Base-by-base conservation (phyloP, 2,329 filamentous ascomycete genomes). In the Fusarium ambrosium region DNA sequence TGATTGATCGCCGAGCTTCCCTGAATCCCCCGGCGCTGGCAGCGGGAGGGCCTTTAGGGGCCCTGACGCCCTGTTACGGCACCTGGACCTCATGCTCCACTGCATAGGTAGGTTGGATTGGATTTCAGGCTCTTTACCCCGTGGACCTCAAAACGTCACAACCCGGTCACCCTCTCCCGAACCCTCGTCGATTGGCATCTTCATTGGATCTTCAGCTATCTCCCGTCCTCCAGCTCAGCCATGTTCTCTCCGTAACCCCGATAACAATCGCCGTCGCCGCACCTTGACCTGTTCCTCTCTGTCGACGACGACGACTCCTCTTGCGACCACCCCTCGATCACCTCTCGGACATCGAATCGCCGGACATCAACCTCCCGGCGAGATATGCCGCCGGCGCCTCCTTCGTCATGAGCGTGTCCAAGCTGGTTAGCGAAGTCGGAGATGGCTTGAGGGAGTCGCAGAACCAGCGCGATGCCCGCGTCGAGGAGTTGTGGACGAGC, bases 401-500 rank as follows among this genome's bases (percentile, higher is more conserved):
- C 68, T 62, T 70, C 76, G 79, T 77, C 77, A 85, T 84, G 83
- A 82, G 75, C 71, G 76, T 79, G 77, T 79, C 87, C 82, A 87
- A 89, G 81, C 83, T 87, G 84, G 87, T 87, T 80, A 82, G 82
- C 77, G 84, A 88, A 80, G 80, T 87, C 77, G 84, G 86, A 84
- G 90, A 87, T 84, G 93, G 94, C 88, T 88, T 94, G 86, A 88
- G 87, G 82, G 94, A 97, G 86, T 92, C 92, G 79, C 90, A 93
- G 83, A 92, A 92, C 84, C 90, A 94, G 85, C 91, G 93, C 81
- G 94, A 97, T 85, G 89, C 91, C 83, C 91, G 95, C 80, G 90
- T 98, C 79, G 92, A 95, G 85, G 89, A 92, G 82, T 90, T 98
- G 80, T 98, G 96, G 95, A 87, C 86, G 81, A 92, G 90, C 79